These are phyloP conservation scores for Sporobolomyces roseus DNA, from an alignment of 768 basidiomycete species.

Conservation along the genomic window DNA sequence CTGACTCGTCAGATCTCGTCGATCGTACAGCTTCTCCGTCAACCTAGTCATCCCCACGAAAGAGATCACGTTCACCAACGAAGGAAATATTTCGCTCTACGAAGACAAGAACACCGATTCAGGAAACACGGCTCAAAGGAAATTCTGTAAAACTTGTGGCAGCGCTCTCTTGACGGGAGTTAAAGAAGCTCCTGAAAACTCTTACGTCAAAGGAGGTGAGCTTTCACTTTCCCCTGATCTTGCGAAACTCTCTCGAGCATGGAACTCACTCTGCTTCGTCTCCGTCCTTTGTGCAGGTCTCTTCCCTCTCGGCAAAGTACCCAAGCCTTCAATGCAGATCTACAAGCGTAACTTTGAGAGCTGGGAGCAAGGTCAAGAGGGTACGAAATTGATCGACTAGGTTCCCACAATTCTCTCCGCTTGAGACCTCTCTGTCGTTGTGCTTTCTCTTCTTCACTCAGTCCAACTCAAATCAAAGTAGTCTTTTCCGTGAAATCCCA, in stretches of 20 bases:
- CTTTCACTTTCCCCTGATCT: background rate
- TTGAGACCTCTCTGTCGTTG: background rate
- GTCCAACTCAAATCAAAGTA: no score
- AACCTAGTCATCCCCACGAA: conserved; percentile 18
- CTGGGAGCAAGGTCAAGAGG: conserved; percentile 3
- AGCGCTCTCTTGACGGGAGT: background rate
- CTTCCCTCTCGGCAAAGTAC: conserved; percentile 11
- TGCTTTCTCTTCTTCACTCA: no score
- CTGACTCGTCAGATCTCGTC: no score
- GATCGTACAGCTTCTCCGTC: conserved; percentile 9
- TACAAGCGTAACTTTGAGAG: conserved; percentile 14
- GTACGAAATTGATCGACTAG: background rate
- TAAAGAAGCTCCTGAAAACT: background rate
- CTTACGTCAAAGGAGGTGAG: conserved; percentile 26
- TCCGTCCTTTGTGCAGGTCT: no score
- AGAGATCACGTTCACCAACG: conserved; percentile 5
- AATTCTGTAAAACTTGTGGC: conserved; percentile 23
- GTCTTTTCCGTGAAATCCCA: no score
- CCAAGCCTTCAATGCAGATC: background rate
- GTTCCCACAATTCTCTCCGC: background rate
- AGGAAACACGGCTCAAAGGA: conserved; percentile 1
- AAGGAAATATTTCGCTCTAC: conserved; percentile 8
- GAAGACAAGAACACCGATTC: conserved; percentile 20
- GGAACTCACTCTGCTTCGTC: no score
- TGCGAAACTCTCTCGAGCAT: background rate